Evolutionary conservation across 2,329 filamentous ascomycete species (phyloP).

Genomic region (Claviceps sp.): DNA sequence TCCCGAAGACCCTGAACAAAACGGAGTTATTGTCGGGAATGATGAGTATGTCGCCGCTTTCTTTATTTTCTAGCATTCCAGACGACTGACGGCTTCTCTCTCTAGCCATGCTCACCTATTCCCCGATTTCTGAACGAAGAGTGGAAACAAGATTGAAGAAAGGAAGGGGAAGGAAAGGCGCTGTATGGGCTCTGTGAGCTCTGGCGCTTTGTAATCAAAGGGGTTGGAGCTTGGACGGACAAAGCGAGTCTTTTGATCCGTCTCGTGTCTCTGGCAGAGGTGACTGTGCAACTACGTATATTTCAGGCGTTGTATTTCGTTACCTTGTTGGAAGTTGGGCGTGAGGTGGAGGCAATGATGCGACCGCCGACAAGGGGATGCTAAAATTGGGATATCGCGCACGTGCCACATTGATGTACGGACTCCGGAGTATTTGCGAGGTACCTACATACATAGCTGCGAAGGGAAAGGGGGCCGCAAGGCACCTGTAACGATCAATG

Average conservation of each 20-base stretch:
- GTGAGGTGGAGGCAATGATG: neutral
- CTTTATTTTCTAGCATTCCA: neutral
- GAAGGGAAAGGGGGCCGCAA: neutral
- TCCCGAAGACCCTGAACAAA: conserved; percentile 89
- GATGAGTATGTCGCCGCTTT: conserved; percentile 59
- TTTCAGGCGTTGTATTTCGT: neutral
- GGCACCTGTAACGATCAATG: conserved; percentile 3
- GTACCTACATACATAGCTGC: neutral
- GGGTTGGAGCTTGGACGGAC: neutral
- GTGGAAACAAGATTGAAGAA: neutral
- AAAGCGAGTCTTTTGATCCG: neutral
- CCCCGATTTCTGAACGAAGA: conserved; percentile 49
- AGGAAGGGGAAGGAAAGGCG: neutral
- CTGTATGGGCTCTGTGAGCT: neutral
- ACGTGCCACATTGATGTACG: neutral
- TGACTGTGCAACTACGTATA: neutral
- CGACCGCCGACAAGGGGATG: neutral
- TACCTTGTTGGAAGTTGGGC: neutral
- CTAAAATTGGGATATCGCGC: neutral
- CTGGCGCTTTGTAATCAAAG: neutral
- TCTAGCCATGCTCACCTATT: conserved; percentile 61
- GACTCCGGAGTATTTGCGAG: no score
- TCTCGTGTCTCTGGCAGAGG: neutral
- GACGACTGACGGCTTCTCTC: conserved; percentile 4
- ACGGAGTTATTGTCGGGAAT: conserved; percentile 56